Percentiles rank a stretch among this genome's conserved stretches.
Conservation (phyloP, 805 yeast genomes). For the Middelhovenomyces tepae region DNA sequence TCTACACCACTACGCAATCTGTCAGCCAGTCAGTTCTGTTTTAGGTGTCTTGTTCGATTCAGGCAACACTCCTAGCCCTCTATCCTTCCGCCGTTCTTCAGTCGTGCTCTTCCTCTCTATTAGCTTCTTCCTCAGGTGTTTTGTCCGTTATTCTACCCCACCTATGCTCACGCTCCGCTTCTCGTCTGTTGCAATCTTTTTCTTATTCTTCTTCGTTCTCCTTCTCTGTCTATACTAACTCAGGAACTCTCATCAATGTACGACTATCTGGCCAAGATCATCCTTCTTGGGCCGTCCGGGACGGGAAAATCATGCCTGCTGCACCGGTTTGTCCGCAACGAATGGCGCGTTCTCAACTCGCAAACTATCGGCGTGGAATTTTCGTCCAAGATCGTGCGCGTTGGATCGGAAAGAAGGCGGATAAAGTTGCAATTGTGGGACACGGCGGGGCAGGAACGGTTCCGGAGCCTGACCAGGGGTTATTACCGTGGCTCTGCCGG, state of each 20-base stretch:
- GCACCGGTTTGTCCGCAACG: conserved; percentile 32
- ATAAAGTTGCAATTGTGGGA: conserved; percentile 92
- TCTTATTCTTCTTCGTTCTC: conserved; percentile 2
- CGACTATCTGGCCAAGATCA: conserved; percentile 32
- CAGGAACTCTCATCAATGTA: conserved; percentile 21
- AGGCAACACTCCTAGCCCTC: too few species aligned
- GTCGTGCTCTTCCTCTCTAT: too few species aligned
- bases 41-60: too few species aligned
- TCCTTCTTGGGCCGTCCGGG: conserved; percentile 39
- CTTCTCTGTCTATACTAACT: not conserved
- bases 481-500: conserved; percentile 95
- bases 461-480: conserved; percentile 88
- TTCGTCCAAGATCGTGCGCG: conserved; percentile 28
- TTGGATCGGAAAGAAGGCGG: conserved; percentile 20
- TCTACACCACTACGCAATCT: too few species aligned
- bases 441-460: conserved; percentile 95
- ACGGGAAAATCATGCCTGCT: conserved; percentile 39
- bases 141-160: too few species aligned
- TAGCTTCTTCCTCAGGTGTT: too few species aligned
- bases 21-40: too few species aligned
- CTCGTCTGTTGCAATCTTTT: too few species aligned
- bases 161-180: too few species aligned
- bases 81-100: too few species aligned
- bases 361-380: conserved; percentile 35
- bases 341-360: conserved; percentile 27